phyloP scores from a whole-genome alignment of 1,284 basidiomycete species.

The Ceratobasidium sp. region DNA sequence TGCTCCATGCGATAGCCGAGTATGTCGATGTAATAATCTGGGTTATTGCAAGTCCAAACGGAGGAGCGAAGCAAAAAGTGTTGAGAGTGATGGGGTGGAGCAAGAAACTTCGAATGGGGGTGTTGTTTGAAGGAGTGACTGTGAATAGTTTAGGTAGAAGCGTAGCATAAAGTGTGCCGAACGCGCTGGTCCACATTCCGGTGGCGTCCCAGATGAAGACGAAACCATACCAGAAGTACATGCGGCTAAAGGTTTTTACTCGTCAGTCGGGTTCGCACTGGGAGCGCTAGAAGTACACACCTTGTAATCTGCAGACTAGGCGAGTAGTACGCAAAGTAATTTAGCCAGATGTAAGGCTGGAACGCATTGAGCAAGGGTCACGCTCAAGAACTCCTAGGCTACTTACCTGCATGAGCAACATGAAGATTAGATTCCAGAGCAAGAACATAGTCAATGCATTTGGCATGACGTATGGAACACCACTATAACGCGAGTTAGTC shows the following conservation, averaged over 20 bases:
- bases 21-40: conserved; percentile 26
- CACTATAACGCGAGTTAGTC: neutral
- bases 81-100: conserved; percentile 31
- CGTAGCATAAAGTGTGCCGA: conserved; percentile 34
- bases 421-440: conserved; percentile 33
- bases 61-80: conserved; percentile 13
- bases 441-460: conserved; percentile 33
- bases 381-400: no score
- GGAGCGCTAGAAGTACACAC: neutral
- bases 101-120: neutral
- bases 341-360: conserved; percentile 28
- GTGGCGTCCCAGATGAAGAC: conserved; percentile 32
- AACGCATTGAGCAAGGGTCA: no score
- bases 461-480: conserved; percentile 27
- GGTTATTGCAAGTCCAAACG: conserved; percentile 12
- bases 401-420: conserved; percentile 28
- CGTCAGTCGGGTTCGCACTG: neutral
- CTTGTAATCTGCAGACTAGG: conserved; percentile 1
- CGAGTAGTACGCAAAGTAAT: conserved; percentile 18
- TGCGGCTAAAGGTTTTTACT: neutral
- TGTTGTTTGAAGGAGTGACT: conserved; percentile 4
- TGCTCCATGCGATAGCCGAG: conserved; percentile 24
- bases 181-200: conserved; percentile 35
- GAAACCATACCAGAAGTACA: conserved; percentile 37
- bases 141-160: conserved; percentile 19